phyloP scores from a whole-genome alignment of 1,284 basidiomycete genomes.

The Hortiboletus rubellus region DNA sequence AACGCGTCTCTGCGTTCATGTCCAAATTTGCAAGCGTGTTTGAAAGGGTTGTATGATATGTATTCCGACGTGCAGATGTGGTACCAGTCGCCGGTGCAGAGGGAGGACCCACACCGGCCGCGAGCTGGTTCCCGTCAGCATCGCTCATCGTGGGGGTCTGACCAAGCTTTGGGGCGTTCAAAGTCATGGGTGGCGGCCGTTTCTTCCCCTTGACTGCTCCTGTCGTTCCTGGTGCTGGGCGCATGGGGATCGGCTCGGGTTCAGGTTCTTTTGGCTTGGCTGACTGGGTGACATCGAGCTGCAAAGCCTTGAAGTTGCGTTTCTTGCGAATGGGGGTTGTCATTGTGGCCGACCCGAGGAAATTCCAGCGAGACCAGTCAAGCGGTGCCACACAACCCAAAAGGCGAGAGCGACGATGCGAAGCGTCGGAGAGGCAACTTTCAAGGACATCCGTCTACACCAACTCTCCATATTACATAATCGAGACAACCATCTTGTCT shows the following conservation, averaged over 20 bases:
- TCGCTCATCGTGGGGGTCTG: constrained; percentile 44
- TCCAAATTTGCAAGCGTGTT: constrained; percentile 74
- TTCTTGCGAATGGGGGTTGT: constrained; percentile 67
- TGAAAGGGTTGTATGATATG: constrained; percentile 71
- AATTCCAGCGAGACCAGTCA: constrained; percentile 1
- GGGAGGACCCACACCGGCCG: constrained; percentile 39
- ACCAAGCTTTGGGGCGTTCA: constrained; percentile 47
- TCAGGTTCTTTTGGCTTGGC: constrained; percentile 43
- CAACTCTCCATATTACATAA: constrained; percentile 24
- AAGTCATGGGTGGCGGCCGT: constrained; percentile 62
- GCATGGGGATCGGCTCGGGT: constrained; percentile 39
- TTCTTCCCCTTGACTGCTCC: constrained; percentile 46
- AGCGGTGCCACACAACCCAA: constrained; percentile 1
- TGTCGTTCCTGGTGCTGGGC: constrained; percentile 37
- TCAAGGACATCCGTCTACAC: neutral
- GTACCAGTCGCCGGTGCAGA: constrained; percentile 44
- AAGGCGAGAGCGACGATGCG: constrained; percentile 9
- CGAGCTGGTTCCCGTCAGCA: constrained; percentile 40
- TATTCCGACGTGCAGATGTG: constrained; percentile 50
- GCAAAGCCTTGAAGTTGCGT: constrained; percentile 76
- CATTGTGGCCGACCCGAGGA: constrained; percentile 27
- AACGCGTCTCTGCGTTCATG: constrained; percentile 73
- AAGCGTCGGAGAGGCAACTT: constrained; percentile 20
- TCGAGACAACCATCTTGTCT: constrained; percentile 7
- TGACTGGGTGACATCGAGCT: constrained; percentile 56